Evolutionary conservation across 352 stramenopile genomes (phyloP), one percentile per base, ranked within the genome.

Genomic region (Phytophthora uliginosa): DNA sequence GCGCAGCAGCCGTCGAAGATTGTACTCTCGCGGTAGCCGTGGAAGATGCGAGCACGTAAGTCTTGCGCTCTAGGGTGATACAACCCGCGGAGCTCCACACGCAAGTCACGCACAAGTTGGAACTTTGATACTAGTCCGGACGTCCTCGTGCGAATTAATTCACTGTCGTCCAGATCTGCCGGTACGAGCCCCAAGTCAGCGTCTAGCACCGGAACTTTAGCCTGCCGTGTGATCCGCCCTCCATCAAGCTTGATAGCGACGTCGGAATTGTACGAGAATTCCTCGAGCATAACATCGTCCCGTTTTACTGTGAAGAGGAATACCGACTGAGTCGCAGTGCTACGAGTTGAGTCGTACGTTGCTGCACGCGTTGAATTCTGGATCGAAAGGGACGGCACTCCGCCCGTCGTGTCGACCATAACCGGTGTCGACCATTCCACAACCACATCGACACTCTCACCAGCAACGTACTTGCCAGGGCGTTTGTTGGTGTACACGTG

Each of bases 11-110:
- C 47, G 10, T 81, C 67, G 22, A 95, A 77, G n/a, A 95, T 64
- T 5, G 73, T 82, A 22, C 63, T 81, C 22, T 73, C 57, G 0
- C 76, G 71, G 15, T 74, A 28, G 0, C 77, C 84, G 59, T 97
- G 88, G 56, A 85, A 87, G 4, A 97, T 28, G 1, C 69, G 65
- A 1, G 84, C 76, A 7, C 63, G 63, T 20, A 97, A 52, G 58
- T 94, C 88, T 28, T 73, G 76, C 2, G 85, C 85, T 33, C 85
- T 59, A 2, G 85, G 81, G 28, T 97, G 90, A 56, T 94, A 94
- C 20, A 97, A 47, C 0, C 89, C 89, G 17, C 84, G 72, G 1
- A 96, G 48, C 18, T 76, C 61, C 4, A 95, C 66, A 2, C 81
- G 78, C 1, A 96, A 50, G 55, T 86, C 74, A 22, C 78, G 63